Base-by-base conservation (phyloP, 78 protist genomes). In the Dictyostelium purpureum region DNA sequence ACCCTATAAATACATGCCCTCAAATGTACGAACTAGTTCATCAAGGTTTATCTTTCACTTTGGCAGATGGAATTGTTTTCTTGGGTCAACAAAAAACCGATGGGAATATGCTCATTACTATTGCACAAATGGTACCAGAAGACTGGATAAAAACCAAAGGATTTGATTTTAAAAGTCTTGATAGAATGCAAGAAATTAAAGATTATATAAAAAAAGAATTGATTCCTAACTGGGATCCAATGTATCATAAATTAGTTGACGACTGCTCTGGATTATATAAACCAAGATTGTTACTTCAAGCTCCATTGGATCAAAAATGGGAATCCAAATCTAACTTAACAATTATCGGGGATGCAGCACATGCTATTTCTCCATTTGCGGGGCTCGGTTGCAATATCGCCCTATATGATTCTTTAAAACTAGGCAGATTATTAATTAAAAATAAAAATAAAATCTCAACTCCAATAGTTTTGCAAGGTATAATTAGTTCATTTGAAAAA, bases 301-400 rank as follows among this genome's bases (percentile, higher is more conserved):
- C 71, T 5, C 74, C 47, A 1, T 21, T 57, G 0, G 21, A 57
- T 35, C 75, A 77, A 59, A 18, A 3, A 40, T 69, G 76, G 76
- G 14, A 47, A 47, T 11, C 67, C 9, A 31, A 54, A 59, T n/a
- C 49, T 9, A 54, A 76, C 42, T 35, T 57, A 5, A 38, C 66
- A 7, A 38, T 57, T n/a, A 37, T 88, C n/a, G 93, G 93, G 1
- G 93, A 88, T 75, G 81, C 82, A 7, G 82, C 93, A 1, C 93
- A 88, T 28, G 54, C 77, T 2, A 88, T 88, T 80, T 38, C 85
- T 18, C 93, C 93, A 37, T 88, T 88, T 59, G 83, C 85, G 3
- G 93, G 93, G 0, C 31, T 52, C 3, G 93, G 93, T 59, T 65
- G 54, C 21, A 88, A 88, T 33, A 49, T 59, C 24, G 83, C 83